Evolutionary conservation across 768 basidiomycete species (phyloP).

Genomic region (Melanogaster broomeanus): DNA sequence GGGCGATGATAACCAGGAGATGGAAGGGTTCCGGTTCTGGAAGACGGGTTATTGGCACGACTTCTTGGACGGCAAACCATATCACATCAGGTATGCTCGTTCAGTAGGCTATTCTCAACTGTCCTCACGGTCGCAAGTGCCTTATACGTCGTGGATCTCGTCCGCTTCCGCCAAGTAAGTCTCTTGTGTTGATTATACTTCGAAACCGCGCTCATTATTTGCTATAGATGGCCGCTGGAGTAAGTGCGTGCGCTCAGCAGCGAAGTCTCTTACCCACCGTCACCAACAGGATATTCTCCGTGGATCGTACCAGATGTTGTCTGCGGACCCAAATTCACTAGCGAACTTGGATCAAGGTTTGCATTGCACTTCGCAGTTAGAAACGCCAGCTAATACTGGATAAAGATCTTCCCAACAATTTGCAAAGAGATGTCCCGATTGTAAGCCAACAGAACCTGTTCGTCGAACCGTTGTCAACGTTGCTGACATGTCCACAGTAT

Average conservation of each 20-base stretch:
- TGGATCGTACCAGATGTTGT: constrained; percentile 90
- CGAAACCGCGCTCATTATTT: background rate
- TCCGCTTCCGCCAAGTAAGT: constrained; percentile 85
- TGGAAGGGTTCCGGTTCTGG: constrained; percentile 99
- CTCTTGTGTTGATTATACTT: background rate
- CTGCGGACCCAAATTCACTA: constrained; percentile 91
- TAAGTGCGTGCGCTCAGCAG: constrained; percentile 26
- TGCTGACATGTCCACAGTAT: constrained; percentile 47
- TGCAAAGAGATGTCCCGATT: constrained; percentile 91
- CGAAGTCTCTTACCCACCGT: constrained; percentile 1
- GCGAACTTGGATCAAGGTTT: constrained; percentile 93
- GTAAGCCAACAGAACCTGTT: constrained; percentile 51
- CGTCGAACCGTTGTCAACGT: background rate
- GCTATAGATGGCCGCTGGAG: constrained; percentile 56
- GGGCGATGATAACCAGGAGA: constrained; percentile 92
- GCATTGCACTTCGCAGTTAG: background rate
- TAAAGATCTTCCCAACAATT: constrained; percentile 91
- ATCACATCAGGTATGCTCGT: constrained; percentile 85
- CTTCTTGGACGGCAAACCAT: constrained; percentile 78
- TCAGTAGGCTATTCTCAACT: background rate
- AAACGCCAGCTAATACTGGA: background rate
- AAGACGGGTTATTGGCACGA: constrained; percentile 96
- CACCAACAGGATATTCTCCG: constrained; percentile 74
- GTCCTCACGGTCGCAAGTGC: constrained; percentile 56
- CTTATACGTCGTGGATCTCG: constrained; percentile 93